Conservation (phyloP, 768 basidiomycete species). For the Termitomyces eurrhizus region DNA sequence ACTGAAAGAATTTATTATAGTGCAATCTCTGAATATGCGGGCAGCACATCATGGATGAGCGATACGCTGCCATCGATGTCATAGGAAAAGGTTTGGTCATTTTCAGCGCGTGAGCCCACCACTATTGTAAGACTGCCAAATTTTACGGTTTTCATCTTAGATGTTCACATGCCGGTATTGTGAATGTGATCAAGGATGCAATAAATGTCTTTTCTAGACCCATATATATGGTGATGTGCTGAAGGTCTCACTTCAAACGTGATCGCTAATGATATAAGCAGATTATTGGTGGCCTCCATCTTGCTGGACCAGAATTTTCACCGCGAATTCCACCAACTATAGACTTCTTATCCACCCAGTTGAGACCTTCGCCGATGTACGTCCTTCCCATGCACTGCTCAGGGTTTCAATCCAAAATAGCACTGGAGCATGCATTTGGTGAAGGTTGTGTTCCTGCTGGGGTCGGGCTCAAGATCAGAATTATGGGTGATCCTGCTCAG, state of each 20-base stretch:
- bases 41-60: conserved; percentile 79
- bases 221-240: conserved; percentile 60
- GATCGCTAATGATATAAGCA: conserved; percentile 20
- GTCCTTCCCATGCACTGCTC: conserved; percentile 85
- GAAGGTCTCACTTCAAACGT: neutral
- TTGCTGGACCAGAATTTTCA: conserved; percentile 66
- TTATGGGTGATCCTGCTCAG: conserved; percentile 42
- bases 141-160: conserved; percentile 17
- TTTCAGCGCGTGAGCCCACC: conserved; percentile 70
- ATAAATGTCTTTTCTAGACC: conserved; percentile 59
- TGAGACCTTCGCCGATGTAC: conserved; percentile 63
- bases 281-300: conserved; percentile 81
- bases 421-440: conserved; percentile 64
- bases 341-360: conserved; percentile 57
- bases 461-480: conserved; percentile 61
- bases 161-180: conserved; percentile 74
- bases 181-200: conserved; percentile 77
- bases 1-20: neutral
- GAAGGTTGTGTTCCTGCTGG: conserved; percentile 77
- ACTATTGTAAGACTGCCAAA: neutral
- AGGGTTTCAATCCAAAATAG: conserved; percentile 73
- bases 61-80: conserved; percentile 75
- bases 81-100: conserved; percentile 78
- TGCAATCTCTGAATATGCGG: neutral
- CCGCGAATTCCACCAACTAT: conserved; percentile 67